Percentiles rank a stretch among this genome's conserved stretches.
Conservation (phyloP, 2,329 filamentous ascomycete species). For the Atkinsonella texensis region DNA sequence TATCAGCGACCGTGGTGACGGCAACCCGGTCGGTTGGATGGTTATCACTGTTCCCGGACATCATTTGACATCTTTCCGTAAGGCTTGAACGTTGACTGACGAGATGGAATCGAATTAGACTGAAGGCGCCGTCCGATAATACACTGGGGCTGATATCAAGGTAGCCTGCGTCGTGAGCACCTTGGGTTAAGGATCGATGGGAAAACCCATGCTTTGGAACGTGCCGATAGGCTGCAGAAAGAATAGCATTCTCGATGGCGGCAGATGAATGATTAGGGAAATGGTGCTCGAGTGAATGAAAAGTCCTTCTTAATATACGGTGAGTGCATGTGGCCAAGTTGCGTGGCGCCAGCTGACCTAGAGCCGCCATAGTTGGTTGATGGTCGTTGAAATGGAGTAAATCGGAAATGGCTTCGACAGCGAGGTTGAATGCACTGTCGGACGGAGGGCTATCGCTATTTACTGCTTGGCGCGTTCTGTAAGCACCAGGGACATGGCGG, state of each 20-base stretch:
- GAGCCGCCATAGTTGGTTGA: background rate
- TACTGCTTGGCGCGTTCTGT: too few species aligned
- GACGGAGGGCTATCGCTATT: too few species aligned
- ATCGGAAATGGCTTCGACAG: background rate
- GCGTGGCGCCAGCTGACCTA: background rate
- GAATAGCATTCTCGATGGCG: constrained; percentile 59
- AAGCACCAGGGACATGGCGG: too few species aligned
- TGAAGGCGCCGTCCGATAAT: constrained; percentile 68
- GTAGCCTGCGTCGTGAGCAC: constrained; percentile 75
- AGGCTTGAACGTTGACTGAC: constrained; percentile 52
- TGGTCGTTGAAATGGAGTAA: background rate
- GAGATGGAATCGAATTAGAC: constrained; percentile 69
- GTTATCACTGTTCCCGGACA: constrained; percentile 24
- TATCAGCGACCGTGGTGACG: constrained; percentile 51
- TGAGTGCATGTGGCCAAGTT: background rate
- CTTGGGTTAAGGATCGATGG: constrained; percentile 55
- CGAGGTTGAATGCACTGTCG: background rate
- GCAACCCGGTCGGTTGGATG: constrained; percentile 25
- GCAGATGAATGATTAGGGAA: constrained; percentile 50
- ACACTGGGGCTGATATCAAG: constrained; percentile 77
- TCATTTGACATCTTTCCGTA: constrained; percentile 23
- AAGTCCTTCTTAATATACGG: constrained; percentile 23
- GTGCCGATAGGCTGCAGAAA: constrained; percentile 67
- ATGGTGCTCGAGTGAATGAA: constrained; percentile 63
- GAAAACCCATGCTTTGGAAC: constrained; percentile 80